Conservation (phyloP, 2,329 filamentous ascomycete genomes). For the Aureobasidium musti region DNA sequence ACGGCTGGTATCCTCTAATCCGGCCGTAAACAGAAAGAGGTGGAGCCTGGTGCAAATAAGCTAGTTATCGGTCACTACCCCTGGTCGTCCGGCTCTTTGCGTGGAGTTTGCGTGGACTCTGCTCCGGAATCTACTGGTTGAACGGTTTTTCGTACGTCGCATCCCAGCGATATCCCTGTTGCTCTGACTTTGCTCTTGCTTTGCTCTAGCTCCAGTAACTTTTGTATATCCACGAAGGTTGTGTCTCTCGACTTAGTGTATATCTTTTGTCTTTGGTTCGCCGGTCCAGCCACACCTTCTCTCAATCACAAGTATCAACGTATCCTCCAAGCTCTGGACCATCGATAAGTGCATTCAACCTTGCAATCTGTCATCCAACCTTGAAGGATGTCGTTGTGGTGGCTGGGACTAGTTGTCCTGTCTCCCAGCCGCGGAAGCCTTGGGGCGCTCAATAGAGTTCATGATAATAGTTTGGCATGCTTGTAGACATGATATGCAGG, state of each 20-base stretch:
- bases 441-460: background rate
- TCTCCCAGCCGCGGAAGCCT: slow-evolving; percentile 1
- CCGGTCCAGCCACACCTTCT: slow-evolving; percentile 5
- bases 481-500: background rate
- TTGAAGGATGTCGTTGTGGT: background rate
- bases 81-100: background rate
- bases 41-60: background rate
- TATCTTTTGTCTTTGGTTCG: background rate
- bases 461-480: background rate
- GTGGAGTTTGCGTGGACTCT: background rate
- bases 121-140: background rate
- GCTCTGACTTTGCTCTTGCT: too few relatives aligned
- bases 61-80: background rate
- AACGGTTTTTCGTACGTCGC: background rate
- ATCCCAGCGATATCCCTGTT: background rate
- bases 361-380: too few relatives aligned
- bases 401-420: background rate
- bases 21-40: background rate
- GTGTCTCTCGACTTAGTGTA: background rate
- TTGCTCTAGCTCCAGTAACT: background rate
- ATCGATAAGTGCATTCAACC: background rate
- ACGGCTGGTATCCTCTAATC: background rate
- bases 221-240: background rate
- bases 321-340: background rate
- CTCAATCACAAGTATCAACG: background rate